Percentiles rank a stretch among this genome's conserved stretches.
These are phyloP conservation scores for Calycina marina DNA, from an alignment of 2,329 filamentous ascomycete genomes.

Conservation along the genomic window DNA sequence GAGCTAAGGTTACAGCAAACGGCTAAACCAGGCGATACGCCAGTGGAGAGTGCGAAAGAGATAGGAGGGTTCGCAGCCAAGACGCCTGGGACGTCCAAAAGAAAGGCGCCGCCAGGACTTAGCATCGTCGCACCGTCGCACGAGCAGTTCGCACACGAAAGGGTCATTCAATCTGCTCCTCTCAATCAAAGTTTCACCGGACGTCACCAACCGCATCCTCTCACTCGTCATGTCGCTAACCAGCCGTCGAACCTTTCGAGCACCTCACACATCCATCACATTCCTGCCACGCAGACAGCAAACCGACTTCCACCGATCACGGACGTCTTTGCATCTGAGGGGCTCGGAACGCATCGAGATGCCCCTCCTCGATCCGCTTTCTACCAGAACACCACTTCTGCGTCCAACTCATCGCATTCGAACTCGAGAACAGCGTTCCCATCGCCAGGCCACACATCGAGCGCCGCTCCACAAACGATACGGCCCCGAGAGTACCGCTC, in stretches of 20 bases:
- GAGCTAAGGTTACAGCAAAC: constrained; percentile 82
- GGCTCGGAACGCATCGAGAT: constrained; percentile 49
- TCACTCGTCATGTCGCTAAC: constrained; percentile 65
- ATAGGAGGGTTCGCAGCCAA: constrained; percentile 35
- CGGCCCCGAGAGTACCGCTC: constrained; percentile 82
- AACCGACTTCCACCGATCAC: constrained; percentile 89
- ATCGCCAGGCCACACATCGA: constrained; percentile 59
- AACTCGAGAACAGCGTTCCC: constrained; percentile 55
- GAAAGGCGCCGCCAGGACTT: constrained; percentile 75
- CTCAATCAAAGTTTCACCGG: constrained; percentile 92
- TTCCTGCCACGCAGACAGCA: constrained; percentile 74
- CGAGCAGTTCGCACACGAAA: constrained; percentile 81
- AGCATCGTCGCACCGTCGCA: constrained; percentile 93
- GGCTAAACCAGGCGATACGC: constrained; percentile 61
- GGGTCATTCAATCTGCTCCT: constrained; percentile 92
- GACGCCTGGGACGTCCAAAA: constrained; percentile 58
- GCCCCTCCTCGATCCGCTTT: constrained; percentile 9
- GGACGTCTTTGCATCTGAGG: constrained; percentile 77
- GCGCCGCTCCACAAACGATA: constrained; percentile 35
- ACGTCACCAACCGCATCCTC: constrained; percentile 61
- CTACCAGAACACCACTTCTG: constrained; percentile 15
- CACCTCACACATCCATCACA: constrained; percentile 81
- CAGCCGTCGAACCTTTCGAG: constrained; percentile 71
- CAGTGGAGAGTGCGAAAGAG: constrained; percentile 39
- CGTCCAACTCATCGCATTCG: constrained; percentile 45